phyloP scores from a whole-genome alignment of 345 rosid species.

The Eucalyptus cloeziana region DNA sequence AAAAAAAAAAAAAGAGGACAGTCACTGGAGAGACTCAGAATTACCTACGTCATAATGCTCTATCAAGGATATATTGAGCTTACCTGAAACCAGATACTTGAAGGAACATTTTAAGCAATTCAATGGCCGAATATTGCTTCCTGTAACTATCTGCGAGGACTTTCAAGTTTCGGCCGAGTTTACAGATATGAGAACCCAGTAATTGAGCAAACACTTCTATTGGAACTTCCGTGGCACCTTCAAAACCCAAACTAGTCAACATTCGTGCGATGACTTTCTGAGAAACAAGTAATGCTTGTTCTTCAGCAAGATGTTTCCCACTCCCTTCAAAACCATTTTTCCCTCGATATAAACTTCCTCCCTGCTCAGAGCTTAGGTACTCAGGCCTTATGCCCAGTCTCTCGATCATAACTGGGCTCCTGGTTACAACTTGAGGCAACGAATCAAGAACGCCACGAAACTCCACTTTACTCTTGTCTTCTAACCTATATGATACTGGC shows the following conservation, averaged over 20 bases:
- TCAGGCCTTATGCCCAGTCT: slow-evolving; percentile 80
- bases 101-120: slow-evolving; percentile 85
- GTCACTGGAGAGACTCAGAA: neutral
- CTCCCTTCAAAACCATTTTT: slow-evolving; percentile 36
- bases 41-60: neutral
- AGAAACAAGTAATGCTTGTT: slow-evolving; percentile 58
- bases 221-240: slow-evolving; percentile 71
- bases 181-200: slow-evolving; percentile 51
- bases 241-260: slow-evolving; percentile 54
- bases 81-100: slow-evolving; percentile 58
- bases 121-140: slow-evolving; percentile 74
- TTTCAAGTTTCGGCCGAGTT: slow-evolving; percentile 61
- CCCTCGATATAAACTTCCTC: slow-evolving; percentile 45
- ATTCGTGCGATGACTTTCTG: slow-evolving; percentile 57
- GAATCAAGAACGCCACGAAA: slow-evolving; percentile 62
- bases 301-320: slow-evolving; percentile 43
- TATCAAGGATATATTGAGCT: neutral
- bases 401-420: slow-evolving; percentile 71
- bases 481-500: slow-evolving; percentile 19
- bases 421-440: slow-evolving; percentile 50
- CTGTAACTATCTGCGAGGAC: slow-evolving; percentile 76
- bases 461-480: slow-evolving; percentile 35
- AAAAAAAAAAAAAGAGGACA: neutral
- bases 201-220: slow-evolving; percentile 73
- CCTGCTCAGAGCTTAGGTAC: slow-evolving; percentile 50